Conservation (phyloP, 192 early-diverging fungal genomes). For the Backusella liffmaniae region DNA sequence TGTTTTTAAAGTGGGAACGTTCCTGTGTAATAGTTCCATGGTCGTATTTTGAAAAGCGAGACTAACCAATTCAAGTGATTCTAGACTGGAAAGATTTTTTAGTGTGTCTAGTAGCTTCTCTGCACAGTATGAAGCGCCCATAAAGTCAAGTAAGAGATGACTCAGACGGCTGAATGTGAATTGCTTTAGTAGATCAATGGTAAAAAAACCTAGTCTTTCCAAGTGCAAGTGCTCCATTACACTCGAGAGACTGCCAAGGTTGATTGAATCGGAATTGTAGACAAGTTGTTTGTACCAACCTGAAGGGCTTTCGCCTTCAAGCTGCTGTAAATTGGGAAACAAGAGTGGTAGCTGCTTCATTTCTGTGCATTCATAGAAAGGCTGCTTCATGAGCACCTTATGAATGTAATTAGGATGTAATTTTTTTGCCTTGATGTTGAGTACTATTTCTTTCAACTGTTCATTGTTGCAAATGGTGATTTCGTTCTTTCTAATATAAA, state of each 20-base stretch:
- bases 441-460: not conserved
- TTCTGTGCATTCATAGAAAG: not conserved
- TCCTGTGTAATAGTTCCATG: not conserved
- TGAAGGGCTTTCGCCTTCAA: not conserved
- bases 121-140: not conserved
- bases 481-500: not conserved
- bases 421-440: not conserved
- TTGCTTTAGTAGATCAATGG: not conserved
- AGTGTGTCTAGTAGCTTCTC: not conserved
- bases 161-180: not conserved
- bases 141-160: not conserved
- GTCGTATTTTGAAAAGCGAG: not conserved
- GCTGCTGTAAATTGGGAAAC: constrained; percentile 1
- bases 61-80: not conserved
- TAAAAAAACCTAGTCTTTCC: not conserved
- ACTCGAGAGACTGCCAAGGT: not conserved
- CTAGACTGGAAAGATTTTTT: not conserved
- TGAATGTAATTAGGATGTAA: not conserved
- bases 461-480: not conserved
- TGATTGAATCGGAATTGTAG: not conserved
- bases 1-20: not conserved
- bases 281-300: not conserved
- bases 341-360: not conserved
- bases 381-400: not conserved
- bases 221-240: not conserved